These are phyloP conservation scores for Kwoniella europaea DNA, from an alignment of 768 basidiomycete genomes.

Conservation along the genomic window DNA sequence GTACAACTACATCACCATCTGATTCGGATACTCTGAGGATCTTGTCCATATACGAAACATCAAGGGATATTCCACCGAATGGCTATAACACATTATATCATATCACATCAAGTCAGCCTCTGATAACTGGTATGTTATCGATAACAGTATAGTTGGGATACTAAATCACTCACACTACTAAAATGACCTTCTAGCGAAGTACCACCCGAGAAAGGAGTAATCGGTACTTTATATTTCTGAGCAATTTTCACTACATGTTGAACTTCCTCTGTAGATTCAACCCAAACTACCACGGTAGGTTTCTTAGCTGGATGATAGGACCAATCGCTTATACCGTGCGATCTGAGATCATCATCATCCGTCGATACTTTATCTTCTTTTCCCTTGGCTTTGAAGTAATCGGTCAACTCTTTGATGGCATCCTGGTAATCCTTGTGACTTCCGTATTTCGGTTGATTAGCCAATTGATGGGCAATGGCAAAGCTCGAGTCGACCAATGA, in stretches of 20 bases:
- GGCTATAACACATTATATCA: conserved; percentile 34
- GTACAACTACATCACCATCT: conserved; percentile 57
- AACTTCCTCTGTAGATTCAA: conserved; percentile 76
- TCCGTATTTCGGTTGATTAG: conserved; percentile 46
- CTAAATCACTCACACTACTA: conserved; percentile 65
- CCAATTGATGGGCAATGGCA: conserved; percentile 37
- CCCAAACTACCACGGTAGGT: conserved; percentile 56
- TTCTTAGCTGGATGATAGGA: conserved; percentile 51
- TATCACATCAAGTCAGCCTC: neutral
- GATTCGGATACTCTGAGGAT: conserved; percentile 64
- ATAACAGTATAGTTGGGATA: neutral
- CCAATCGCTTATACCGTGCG: conserved; percentile 53
- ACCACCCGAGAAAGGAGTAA: conserved; percentile 81
- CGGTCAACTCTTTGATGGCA: conserved; percentile 42
- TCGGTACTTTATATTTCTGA: conserved; percentile 72
- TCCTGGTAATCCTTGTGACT: conserved; percentile 35
- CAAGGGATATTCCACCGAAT: conserved; percentile 75
- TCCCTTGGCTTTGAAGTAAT: conserved; percentile 32
- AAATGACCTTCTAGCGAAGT: conserved; percentile 89
- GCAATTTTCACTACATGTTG: conserved; percentile 78
- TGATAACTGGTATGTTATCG: neutral
- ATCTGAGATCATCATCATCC: conserved; percentile 47
- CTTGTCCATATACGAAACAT: conserved; percentile 77
- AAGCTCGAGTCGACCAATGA: conserved; percentile 34
- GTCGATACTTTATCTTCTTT: conserved; percentile 40